phyloP scores from a whole-genome alignment of 345 rosid species.

The Corymbia maculata region DNA sequence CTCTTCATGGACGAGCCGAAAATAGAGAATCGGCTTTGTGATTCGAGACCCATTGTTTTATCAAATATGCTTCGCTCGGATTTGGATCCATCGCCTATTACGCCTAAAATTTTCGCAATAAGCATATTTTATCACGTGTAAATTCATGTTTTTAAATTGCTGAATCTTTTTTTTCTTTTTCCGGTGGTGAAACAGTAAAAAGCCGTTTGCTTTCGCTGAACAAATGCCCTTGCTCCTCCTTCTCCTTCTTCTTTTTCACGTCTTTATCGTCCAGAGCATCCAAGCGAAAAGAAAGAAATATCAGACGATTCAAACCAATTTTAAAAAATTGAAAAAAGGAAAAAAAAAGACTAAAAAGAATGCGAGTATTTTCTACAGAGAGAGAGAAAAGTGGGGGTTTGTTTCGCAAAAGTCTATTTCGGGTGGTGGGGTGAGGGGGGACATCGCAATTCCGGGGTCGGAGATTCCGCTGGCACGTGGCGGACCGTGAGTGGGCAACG shows the following conservation, averaged over 20 bases:
- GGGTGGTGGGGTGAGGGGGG: background rate
- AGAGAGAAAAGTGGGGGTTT: background rate
- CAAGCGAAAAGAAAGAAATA: background rate
- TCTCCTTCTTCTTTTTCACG: background rate
- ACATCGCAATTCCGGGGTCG: background rate
- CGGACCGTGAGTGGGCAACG: background rate
- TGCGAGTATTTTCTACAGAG: background rate
- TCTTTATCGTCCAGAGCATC: background rate
- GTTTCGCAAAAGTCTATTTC: background rate
- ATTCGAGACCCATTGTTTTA: no score
- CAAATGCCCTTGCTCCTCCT: background rate
- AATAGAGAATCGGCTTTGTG: background rate
- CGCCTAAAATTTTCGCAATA: background rate
- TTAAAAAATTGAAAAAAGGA: background rate
- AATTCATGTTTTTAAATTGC: no score
- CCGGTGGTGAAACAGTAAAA: background rate
- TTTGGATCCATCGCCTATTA: background rate
- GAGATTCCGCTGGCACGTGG: background rate
- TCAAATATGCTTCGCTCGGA: background rate
- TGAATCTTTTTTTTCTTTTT: no score
- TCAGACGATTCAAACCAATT: background rate
- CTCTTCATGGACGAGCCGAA: background rate
- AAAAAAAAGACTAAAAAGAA: background rate
- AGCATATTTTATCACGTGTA: background rate
- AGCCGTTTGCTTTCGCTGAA: background rate